Conservation (phyloP, 371 early-diverging fungal species). For the Apophysomyces trapeziformis region DNA sequence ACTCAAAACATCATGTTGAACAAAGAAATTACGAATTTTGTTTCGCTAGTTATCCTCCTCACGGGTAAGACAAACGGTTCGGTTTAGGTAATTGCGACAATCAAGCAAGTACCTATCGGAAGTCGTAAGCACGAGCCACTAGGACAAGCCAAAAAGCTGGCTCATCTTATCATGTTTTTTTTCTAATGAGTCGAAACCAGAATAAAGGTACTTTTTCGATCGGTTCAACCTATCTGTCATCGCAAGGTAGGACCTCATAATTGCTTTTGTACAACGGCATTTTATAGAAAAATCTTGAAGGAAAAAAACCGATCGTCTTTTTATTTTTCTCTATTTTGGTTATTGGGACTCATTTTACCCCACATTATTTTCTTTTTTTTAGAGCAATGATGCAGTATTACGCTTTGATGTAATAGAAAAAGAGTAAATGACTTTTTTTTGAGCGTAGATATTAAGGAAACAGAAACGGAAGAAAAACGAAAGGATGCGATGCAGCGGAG, state of each 20-base stretch:
- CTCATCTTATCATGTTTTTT: no score
- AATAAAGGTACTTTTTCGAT: neutral
- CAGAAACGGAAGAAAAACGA: neutral
- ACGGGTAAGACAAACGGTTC: slow-evolving; percentile 1
- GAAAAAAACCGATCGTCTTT: neutral
- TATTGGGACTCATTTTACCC: neutral
- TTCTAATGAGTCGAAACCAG: neutral
- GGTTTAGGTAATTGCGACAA: slow-evolving; percentile 4
- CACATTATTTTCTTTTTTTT: neutral
- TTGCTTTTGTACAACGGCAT: neutral
- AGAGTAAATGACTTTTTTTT: neutral
- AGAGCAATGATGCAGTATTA: neutral
- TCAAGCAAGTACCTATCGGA: slow-evolving; percentile 6
- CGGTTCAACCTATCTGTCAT: neutral
- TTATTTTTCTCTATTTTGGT: neutral
- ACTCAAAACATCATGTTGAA: neutral
- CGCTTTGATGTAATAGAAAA: neutral
- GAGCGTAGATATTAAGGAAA: no score
- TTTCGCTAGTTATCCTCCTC: neutral
- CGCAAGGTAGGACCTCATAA: neutral
- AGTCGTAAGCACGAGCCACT: slow-evolving; percentile 5
- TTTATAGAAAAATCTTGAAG: no score
- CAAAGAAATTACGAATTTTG: slow-evolving; percentile 3
- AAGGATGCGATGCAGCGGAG: neutral
- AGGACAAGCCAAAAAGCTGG: neutral